These are phyloP conservation scores for Fusarium pininemorale DNA, from an alignment of 2,329 filamentous ascomycete genomes.

Conservation along the genomic window DNA sequence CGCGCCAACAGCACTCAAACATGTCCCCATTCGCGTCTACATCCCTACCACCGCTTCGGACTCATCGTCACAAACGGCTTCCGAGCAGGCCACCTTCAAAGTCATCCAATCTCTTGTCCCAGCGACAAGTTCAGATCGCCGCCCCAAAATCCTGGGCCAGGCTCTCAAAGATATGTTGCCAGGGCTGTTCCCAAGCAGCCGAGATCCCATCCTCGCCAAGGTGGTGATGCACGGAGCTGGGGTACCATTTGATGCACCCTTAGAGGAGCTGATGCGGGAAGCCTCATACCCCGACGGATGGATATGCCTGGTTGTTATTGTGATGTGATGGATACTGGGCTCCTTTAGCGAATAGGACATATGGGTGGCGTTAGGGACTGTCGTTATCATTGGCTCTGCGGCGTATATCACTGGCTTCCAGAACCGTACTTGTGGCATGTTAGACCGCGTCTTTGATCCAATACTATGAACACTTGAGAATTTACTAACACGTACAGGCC, in stretches of 20 bases:
- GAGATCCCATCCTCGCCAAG: slow-evolving; percentile 84
- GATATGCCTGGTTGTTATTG: slow-evolving; percentile 81
- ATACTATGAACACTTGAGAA: not conserved
- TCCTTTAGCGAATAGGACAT: slow-evolving; percentile 12
- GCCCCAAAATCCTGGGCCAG: slow-evolving; percentile 71
- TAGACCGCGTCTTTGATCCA: slow-evolving; percentile 2
- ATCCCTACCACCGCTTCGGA: slow-evolving; percentile 65
- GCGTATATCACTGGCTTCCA: not conserved
- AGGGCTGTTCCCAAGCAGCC: slow-evolving; percentile 83
- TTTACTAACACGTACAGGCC: not conserved
- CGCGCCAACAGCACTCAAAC: slow-evolving; percentile 75
- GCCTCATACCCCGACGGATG: slow-evolving; percentile 93
- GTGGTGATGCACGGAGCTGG: slow-evolving; percentile 86
- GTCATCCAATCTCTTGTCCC: slow-evolving; percentile 81
- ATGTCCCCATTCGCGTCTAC: slow-evolving; percentile 90
- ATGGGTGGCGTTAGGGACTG: slow-evolving; percentile 26
- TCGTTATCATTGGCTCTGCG: not conserved
- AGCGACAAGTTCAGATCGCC: slow-evolving; percentile 50
- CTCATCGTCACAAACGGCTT: slow-evolving; percentile 45
- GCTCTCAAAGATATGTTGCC: slow-evolving; percentile 81
- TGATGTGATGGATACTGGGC: slow-evolving; percentile 59
- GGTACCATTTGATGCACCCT: slow-evolving; percentile 79
- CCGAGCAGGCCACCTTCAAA: slow-evolving; percentile 65
- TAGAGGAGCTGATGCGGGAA: slow-evolving; percentile 85
- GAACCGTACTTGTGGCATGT: not conserved